Percentiles rank a stretch among this genome's conserved stretches.
Conservation (phyloP, 768 basidiomycete genomes). For the Tylopilus plumbeoviolaceoides region DNA sequence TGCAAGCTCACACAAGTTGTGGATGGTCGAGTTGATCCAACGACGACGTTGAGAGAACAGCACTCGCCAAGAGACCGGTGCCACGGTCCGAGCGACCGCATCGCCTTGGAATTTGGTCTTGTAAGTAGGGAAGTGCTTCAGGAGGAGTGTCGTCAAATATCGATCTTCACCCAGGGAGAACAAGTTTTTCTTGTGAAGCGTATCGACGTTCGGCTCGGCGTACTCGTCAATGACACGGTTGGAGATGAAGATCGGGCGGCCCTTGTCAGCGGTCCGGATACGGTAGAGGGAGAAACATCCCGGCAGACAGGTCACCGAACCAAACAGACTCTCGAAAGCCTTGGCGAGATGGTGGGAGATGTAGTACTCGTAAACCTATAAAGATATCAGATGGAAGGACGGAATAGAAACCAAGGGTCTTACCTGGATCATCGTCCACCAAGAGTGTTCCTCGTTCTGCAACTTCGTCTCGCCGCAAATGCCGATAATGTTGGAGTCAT, state of each 20-base stretch:
- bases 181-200: constrained; percentile 69
- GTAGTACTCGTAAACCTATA: constrained; percentile 64
- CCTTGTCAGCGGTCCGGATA: constrained; percentile 68
- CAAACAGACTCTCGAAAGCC: constrained; percentile 65
- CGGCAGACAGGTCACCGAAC: constrained; percentile 69
- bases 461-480: constrained; percentile 69
- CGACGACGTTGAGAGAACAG: constrained; percentile 65
- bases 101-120: constrained; percentile 68
- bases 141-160: constrained; percentile 61
- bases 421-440: constrained; percentile 79
- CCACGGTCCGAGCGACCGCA: constrained; percentile 58
- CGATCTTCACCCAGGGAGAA: constrained; percentile 70
- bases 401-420: neutral
- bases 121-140: constrained; percentile 69
- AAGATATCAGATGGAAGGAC: constrained; percentile 1
- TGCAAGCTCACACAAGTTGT: constrained; percentile 63
- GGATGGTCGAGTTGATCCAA: constrained; percentile 73
- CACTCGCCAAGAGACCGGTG: constrained; percentile 59
- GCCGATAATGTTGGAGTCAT: constrained; percentile 61
- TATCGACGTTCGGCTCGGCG: constrained; percentile 61
- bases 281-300: constrained; percentile 73
- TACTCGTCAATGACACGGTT: constrained; percentile 70
- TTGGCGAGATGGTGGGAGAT: constrained; percentile 65
- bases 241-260: constrained; percentile 67
- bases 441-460: constrained; percentile 63